Conservation (phyloP, 495 filamentous ascomycete genomes). For the Chaetomium cochliodes region DNA sequence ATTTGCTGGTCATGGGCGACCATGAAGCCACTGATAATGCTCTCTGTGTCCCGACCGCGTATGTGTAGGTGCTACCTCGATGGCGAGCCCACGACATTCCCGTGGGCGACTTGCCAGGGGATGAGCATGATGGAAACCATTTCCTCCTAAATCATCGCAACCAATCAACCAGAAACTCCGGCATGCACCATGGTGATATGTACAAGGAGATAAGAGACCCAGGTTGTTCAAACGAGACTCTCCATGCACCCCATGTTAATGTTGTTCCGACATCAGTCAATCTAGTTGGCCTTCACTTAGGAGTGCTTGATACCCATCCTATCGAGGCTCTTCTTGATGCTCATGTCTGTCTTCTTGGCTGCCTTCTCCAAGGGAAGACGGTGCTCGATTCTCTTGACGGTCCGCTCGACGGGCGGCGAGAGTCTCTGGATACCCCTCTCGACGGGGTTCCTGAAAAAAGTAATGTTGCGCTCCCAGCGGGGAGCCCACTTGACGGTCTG, state of each 20-base stretch:
- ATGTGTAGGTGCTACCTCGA: background rate
- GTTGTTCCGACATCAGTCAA: background rate
- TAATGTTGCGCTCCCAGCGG: conserved; percentile 52
- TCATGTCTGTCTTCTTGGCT: conserved; percentile 41
- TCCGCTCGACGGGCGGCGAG: conserved; percentile 42
- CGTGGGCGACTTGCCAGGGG: background rate
- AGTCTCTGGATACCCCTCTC: conserved; percentile 44
- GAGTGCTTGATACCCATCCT: conserved; percentile 29
- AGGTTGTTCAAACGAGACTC: background rate
- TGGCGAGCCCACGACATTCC: background rate
- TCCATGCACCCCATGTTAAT: background rate
- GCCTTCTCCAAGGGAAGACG: conserved; percentile 47
- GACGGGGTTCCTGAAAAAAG: conserved; percentile 44
- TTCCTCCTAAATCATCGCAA: conserved; percentile 8
- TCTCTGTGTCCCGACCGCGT: background rate
- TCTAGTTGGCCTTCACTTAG: conserved; percentile 8
- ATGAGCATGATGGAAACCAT: background rate
- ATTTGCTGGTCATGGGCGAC: conserved; percentile 2
- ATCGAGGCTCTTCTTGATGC: conserved; percentile 44
- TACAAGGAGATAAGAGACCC: background rate
- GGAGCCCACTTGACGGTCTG: conserved; percentile 51
- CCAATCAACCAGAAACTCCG: background rate
- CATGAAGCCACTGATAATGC: background rate
- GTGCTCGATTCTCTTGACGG: conserved; percentile 43
- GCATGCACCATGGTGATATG: conserved; percentile 4